Percentiles rank a stretch among this genome's conserved stretches.
Evolutionary conservation across 768 basidiomycete genomes (phyloP).

Genomic region (Amanita exitialis): DNA sequence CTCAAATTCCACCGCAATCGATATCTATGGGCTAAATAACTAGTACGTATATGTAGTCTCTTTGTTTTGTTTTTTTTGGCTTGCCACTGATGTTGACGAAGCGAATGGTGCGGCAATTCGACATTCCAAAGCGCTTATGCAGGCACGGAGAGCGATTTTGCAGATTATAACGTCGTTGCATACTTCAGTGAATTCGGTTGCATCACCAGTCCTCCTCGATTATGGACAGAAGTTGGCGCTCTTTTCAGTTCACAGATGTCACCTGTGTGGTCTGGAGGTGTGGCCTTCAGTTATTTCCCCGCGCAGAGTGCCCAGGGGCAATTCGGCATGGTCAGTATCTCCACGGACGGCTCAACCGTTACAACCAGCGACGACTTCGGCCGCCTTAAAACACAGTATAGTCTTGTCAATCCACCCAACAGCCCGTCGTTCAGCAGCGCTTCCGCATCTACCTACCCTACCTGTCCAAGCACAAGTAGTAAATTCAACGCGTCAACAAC

Average conservation of each 20-base stretch:
- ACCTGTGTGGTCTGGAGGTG: slow-evolving; percentile 77
- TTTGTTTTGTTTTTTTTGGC: background rate
- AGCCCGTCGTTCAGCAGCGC: slow-evolving; percentile 36
- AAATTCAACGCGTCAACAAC: slow-evolving; percentile 54
- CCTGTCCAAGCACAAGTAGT: slow-evolving; percentile 56
- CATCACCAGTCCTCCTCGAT: slow-evolving; percentile 45
- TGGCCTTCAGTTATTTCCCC: slow-evolving; percentile 89
- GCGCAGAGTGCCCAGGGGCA: slow-evolving; percentile 60
- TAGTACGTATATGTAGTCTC: slow-evolving; percentile 41
- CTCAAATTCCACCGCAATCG: slow-evolving; percentile 56
- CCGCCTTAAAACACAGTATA: slow-evolving; percentile 55
- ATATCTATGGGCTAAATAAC: slow-evolving; percentile 82
- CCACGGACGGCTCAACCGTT: slow-evolving; percentile 53
- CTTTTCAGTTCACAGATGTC: slow-evolving; percentile 69
- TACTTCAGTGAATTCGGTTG: slow-evolving; percentile 91
- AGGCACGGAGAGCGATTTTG: slow-evolving; percentile 40
- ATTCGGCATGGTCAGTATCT: slow-evolving; percentile 82
- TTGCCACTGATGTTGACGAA: slow-evolving; percentile 19
- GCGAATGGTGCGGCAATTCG: slow-evolving; percentile 75
- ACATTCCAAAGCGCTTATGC: slow-evolving; percentile 50
- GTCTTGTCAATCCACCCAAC: slow-evolving; percentile 44
- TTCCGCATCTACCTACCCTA: slow-evolving; percentile 39
- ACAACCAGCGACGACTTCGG: slow-evolving; percentile 60
- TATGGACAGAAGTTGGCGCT: slow-evolving; percentile 73
- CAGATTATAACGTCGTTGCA: slow-evolving; percentile 64